A percentile compares a stretch with the other conserved stretches of the same genome.
phyloP scores from a whole-genome alignment of 345 rosid genomes.

The Clausena lansium region DNA sequence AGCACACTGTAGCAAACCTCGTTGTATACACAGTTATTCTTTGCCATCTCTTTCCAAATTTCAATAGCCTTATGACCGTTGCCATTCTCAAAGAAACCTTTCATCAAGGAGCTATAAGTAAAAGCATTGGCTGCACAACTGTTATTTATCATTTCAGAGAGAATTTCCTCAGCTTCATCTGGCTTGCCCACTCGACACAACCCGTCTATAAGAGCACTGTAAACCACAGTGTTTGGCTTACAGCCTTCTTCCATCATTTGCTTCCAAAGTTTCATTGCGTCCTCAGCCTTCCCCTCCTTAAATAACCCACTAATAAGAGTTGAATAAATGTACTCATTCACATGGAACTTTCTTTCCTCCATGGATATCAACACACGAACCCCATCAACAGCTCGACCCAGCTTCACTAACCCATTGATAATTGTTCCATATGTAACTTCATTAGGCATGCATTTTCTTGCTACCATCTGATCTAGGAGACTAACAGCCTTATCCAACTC shows the following conservation, averaged over 20 bases:
- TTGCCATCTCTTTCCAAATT: slow-evolving; percentile 71
- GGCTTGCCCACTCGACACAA: slow-evolving; percentile 68
- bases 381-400: slow-evolving; percentile 59
- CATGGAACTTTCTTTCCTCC: slow-evolving; percentile 72
- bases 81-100: slow-evolving; percentile 65
- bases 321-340: slow-evolving; percentile 68
- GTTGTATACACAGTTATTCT: slow-evolving; percentile 34
- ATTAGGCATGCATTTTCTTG: slow-evolving; percentile 66
- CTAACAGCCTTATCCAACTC: slow-evolving; percentile 79
- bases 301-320: slow-evolving; percentile 76
- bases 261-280: slow-evolving; percentile 63
- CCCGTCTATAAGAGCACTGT: slow-evolving; percentile 75
- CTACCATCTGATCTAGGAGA: slow-evolving; percentile 78
- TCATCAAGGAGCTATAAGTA: slow-evolving; percentile 87
- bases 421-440: slow-evolving; percentile 80
- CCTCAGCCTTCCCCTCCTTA: slow-evolving; percentile 66
- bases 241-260: slow-evolving; percentile 56
- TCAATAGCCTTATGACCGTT: slow-evolving; percentile 60
- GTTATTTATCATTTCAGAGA: slow-evolving; percentile 51
- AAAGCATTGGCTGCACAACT: slow-evolving; percentile 74
- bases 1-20: slow-evolving; percentile 74
- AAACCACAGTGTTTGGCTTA: slow-evolving; percentile 56
- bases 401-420: slow-evolving; percentile 80
- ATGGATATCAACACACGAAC: slow-evolving; percentile 45
- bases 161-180: slow-evolving; percentile 58